phyloP scores from a whole-genome alignment of 164 flowering plant species.

The Paratinospora sagittata region DNA sequence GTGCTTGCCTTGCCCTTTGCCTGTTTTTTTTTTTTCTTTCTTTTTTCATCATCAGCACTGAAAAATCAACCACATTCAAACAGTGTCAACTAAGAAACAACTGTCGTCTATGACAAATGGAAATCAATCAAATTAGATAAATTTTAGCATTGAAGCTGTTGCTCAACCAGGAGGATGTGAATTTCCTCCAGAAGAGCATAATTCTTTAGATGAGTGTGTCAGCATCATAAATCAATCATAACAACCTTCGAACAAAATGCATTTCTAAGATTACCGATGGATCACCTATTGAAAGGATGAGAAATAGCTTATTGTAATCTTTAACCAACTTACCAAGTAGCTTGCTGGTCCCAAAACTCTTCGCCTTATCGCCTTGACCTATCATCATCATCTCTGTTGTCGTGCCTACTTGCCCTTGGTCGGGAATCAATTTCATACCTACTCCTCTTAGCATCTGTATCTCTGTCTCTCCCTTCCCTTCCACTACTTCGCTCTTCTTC shows the following conservation, averaged over 20 bases:
- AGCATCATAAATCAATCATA: not conserved
- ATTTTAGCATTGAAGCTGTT: no score
- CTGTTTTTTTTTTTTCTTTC: slow-evolving; percentile 2
- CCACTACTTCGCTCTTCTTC: slow-evolving; percentile 11
- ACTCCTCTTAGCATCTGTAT: slow-evolving; percentile 34
- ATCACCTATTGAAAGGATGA: not conserved
- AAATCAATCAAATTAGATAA: no score
- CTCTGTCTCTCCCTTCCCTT: slow-evolving; percentile 18
- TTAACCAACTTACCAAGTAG: slow-evolving; percentile 12
- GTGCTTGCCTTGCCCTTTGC: not conserved
- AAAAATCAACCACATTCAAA: not conserved
- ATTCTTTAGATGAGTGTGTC: not conserved
- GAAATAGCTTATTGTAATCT: not conserved
- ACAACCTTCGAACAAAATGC: no score
- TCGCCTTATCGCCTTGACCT: slow-evolving; percentile 7
- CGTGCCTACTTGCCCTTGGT: slow-evolving; percentile 27
- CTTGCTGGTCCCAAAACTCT: not conserved
- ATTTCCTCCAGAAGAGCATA: not conserved
- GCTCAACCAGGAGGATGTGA: not conserved
- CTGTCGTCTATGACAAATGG: no score
- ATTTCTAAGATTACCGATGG: not conserved
- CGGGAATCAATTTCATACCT: slow-evolving; percentile 37
- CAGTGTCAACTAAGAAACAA: not conserved
- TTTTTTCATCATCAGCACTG: not conserved
- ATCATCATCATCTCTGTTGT: slow-evolving; percentile 23